These are phyloP conservation scores for Neocallimastix lanati DNA, from an alignment of 192 early-diverging fungal genomes.

Conservation along the genomic window DNA sequence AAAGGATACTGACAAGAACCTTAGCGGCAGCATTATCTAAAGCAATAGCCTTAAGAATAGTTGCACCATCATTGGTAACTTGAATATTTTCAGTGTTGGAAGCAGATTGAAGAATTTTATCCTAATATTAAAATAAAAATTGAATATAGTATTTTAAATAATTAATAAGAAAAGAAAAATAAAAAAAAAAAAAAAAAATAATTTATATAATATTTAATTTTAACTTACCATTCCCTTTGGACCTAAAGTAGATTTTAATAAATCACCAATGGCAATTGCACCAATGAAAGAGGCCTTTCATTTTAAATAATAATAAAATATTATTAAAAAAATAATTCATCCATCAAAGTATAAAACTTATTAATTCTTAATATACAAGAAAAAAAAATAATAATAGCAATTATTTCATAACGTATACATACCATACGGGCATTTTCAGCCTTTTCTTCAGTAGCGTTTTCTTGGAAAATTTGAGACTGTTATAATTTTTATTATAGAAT, in stretches of 20 bases:
- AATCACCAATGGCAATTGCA: constrained; percentile 95
- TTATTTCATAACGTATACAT: constrained; percentile 5
- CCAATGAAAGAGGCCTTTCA: constrained; percentile 80
- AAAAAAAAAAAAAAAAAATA: too few species aligned
- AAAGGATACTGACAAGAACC: constrained; percentile 53
- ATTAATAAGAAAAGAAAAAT: too few species aligned
- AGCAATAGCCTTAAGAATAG: constrained; percentile 93
- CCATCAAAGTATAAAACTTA: too few species aligned
- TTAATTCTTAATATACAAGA: too few species aligned
- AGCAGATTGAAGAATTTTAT: constrained; percentile 96
- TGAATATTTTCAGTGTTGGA: constrained; percentile 53
- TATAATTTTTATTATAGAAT: not conserved
- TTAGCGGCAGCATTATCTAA: constrained; percentile 97
- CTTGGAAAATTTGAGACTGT: constrained; percentile 18
- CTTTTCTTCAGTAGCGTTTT: constrained; percentile 86
- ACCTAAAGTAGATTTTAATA: constrained; percentile 91
- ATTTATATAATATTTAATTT: too few species aligned
- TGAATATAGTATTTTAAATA: too few species aligned
- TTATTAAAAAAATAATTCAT: not conserved
- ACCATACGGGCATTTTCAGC: constrained; percentile 96
- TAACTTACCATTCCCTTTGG: constrained; percentile 86
- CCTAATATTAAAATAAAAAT: constrained; percentile 27
- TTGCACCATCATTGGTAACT: constrained; percentile 97
- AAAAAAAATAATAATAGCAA: too few species aligned
- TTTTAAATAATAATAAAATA: not conserved